Base-by-base conservation (phyloP, 78 protist genomes). In the Chrysochromulina parva region DNA sequence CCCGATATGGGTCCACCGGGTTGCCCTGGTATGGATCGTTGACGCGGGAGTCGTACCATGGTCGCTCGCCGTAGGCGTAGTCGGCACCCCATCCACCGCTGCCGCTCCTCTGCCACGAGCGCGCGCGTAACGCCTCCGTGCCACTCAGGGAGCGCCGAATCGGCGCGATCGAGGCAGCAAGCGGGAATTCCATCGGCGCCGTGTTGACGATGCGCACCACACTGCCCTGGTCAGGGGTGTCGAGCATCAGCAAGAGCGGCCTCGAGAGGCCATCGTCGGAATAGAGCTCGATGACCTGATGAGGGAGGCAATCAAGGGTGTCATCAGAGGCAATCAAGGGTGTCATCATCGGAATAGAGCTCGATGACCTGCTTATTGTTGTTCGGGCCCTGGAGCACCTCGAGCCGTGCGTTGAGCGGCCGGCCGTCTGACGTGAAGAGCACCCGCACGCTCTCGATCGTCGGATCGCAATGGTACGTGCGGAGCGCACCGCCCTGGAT, bases 361-460 rank as follows among this genome's bases (percentile, higher is more conserved):
- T 65, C n/a, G 71, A 65, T 22, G 26, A 65, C 71, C n/a, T 65
- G 78, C 50, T 69, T 69, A 19, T 69, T 69, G 78, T 69, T n/a
- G 78, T 69, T 69, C 19, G 78, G 78, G 52, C 78, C 78, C 78
- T 69, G 78, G 24, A 69, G 78, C 52, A 69, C 50, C 78, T 69
- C 78, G 78, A 69, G 22, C 78, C 78, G 38, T 19, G 78, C 78
- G 78, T 69, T 13, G 78, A 69, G 78, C 78, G 78, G 78, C 19
- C 38, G 78, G 17, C 78, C 78, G 14, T 69, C 78, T 7, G 78
- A n/a, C 24, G 5, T 13, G 50, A 69, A 50, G 50, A 69, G 48
- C 16, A 69, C 78, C 78, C 28, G 78, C 53, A 69, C 78, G 50
- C 78, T 6, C 19, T 69, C 78, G n/a, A 69, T 50, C 38, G 10